A percentile compares a stretch with the other conserved stretches of the same genome.
Conservation (phyloP, 2,329 filamentous ascomycete genomes). For the Bimuria novae-zelandiae region DNA sequence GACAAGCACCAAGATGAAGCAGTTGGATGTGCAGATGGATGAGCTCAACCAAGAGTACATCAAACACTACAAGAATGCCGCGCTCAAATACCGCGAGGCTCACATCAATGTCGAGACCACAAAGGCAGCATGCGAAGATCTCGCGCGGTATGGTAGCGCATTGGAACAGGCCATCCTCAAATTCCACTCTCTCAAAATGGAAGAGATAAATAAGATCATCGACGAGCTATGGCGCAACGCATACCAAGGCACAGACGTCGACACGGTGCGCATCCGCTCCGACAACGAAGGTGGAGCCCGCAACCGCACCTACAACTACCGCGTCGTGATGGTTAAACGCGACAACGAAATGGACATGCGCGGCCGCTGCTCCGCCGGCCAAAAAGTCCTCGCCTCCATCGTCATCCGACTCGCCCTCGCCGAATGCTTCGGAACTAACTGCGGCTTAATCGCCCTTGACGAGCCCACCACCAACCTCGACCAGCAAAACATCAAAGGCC, state of each 20-base stretch:
- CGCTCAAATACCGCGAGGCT: constrained; percentile 78
- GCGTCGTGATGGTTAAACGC: constrained; percentile 95
- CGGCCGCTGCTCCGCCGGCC: constrained; percentile 92
- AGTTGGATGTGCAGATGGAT: constrained; percentile 79
- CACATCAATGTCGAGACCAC: constrained; percentile 91
- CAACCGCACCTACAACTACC: constrained; percentile 92
- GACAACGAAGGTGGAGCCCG: constrained; percentile 77
- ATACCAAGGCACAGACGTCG: constrained; percentile 96
- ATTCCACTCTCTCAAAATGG: constrained; percentile 96
- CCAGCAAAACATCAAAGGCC: constrained; percentile 87
- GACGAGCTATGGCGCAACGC: constrained; percentile 97
- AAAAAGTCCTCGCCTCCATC: constrained; percentile 95
- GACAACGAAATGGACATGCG: constrained; percentile 99
- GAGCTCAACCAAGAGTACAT: constrained; percentile 80
- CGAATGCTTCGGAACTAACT: constrained; percentile 95
- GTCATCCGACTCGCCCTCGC: constrained; percentile 95
- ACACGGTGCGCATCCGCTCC: constrained; percentile 92
- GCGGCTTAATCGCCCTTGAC: constrained; percentile 93
- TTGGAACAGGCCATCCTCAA: constrained; percentile 97
- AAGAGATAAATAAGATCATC: constrained; percentile 93
- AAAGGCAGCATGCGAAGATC: constrained; percentile 88
- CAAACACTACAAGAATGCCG: constrained; percentile 83
- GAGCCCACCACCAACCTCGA: constrained; percentile 98
- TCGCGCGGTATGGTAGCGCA: constrained; percentile 79
- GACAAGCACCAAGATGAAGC: constrained; percentile 77